Conservation (phyloP, 768 basidiomycete genomes). For the Boletus huronensis region DNA sequence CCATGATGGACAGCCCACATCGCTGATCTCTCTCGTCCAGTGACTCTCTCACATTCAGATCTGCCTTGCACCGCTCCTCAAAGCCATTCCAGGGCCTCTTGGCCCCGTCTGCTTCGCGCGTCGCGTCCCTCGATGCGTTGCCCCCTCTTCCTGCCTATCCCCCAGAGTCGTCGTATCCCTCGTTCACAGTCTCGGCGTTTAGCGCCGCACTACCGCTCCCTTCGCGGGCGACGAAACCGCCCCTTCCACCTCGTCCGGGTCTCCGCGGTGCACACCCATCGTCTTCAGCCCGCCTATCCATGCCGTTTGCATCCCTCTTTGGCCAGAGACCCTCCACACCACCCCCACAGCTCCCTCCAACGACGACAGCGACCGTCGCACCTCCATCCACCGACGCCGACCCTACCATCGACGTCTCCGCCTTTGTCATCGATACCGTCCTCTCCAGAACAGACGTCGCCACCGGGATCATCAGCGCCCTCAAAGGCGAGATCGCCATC, state of each 20-base stretch:
- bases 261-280: slow-evolving; percentile 17
- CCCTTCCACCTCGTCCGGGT: slow-evolving; percentile 38
- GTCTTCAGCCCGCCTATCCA: slow-evolving; percentile 49
- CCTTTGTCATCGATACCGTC: slow-evolving; percentile 52
- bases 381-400: slow-evolving; percentile 34
- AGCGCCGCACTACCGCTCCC: slow-evolving; percentile 34
- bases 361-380: slow-evolving; percentile 11
- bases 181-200: slow-evolving; percentile 42
- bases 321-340: slow-evolving; percentile 39
- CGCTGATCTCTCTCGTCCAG: slow-evolving; percentile 31
- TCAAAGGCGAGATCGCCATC: slow-evolving; percentile 55
- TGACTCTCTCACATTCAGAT: slow-evolving; percentile 41
- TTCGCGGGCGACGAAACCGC: slow-evolving; percentile 45
- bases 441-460: slow-evolving; percentile 54
- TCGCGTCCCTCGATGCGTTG: slow-evolving; percentile 40
- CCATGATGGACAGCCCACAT: slow-evolving; percentile 30
- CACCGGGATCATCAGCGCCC: slow-evolving; percentile 47
- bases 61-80: slow-evolving; percentile 39
- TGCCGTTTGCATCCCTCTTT: slow-evolving; percentile 82
- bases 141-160: slow-evolving; percentile 50
- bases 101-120: slow-evolving; percentile 31
- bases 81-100: slow-evolving; percentile 41
- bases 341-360: slow-evolving; percentile 29
- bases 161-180: slow-evolving; percentile 44
- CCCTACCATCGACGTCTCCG: slow-evolving; percentile 50